Base-by-base conservation (phyloP, 305 asterid genomes). In the Fraxinus baroniana region DNA sequence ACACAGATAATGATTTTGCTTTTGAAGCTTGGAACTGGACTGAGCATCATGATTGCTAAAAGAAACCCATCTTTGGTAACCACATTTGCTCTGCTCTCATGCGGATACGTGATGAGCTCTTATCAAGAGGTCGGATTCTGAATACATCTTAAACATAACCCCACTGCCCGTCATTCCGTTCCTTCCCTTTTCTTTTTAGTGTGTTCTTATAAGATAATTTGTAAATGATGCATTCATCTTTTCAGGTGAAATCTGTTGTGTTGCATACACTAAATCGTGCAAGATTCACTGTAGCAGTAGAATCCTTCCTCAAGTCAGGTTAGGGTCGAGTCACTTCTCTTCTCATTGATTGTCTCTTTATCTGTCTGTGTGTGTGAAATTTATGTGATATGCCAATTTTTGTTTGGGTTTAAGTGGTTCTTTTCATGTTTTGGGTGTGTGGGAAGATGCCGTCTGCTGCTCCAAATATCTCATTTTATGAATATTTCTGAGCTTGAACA, bases 1-100 rank as follows among this genome's bases (percentile, higher is more conserved):
- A 84, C 85, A 15, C 44, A 36, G 68, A 26, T 24, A 57, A 35
- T 78, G 37, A 20, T 86, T 66, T 86, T 86, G 30, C 81, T 85
- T 83, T 52, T 93, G 94, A 83, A 96, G 99, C 94, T 96, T 72
- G 99, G 99, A 78, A 96, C 99, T 83, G 98, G 99, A 83, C 86
- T 94, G 80, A 92, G 99, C 88, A 94, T 96, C 88, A 66, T 93
- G 91, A 87, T 96, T 81, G 84, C 99, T n/a, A 96, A 93, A 86
- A 90, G 92, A 83, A 96, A 94, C 82, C 99, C 99, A 82, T 93
- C 99, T 79, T 86, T 96, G 89, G 86, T 91, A 64, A 84, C 94
- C 64, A 93, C 99, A 77, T 96, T 96, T 85, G 88, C 91, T 78
- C 80, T 96, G 84, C 93, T 96, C 57, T 96, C 99, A 52, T 92